Evolutionary conservation across 257 asterid genomes (phyloP), one percentile per base, ranked within the genome.

Genomic region (Handroanthus guayacan): DNA sequence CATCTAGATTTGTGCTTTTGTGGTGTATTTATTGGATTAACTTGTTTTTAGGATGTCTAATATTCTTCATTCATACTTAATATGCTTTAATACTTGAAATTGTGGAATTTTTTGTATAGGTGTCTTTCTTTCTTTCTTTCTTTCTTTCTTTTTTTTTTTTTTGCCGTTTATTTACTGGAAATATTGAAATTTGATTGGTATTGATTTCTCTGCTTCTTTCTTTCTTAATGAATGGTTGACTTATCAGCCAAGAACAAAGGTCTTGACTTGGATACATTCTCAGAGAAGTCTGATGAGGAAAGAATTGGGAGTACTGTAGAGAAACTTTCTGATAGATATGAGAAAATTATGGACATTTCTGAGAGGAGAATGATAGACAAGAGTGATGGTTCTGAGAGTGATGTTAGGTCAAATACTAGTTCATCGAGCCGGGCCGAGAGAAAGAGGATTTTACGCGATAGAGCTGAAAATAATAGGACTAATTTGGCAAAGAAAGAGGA

Each of bases 221-320:
- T 62, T 75, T 76, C 39, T 63, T 72, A 58, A 14, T 81, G 77
- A 47, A 39, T 79, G 81, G 79, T 78, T 87, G 74, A 84, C 88
- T 80, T 64, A 72, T 75, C 89, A 92, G 96, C 89, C 75, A 86
- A 83, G 81, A 86, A 82, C 83, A 86, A 85, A 56, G 91, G 82
- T 47, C 88, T 84, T 79, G 91, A 84, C 81, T 78, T 81, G 86
- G 91, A 90, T 71, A 61, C 82, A 70, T 81, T 86, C 63, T 85
- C 88, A 20, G 92, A 81, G 41, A 90, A 79, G 81, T 84, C 90
- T 60, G 90, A 84, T 44, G 92, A 86, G 83, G 95, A 80, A 58
- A 83, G 76, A 64, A 44, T 36, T 48, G 89, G 67, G 69, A 84
- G 78, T 38, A 57, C 36, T 18, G 6, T 69, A 13, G 86, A 81